These are phyloP conservation scores for Quercus rubra DNA, from an alignment of 306 rosid genomes.

Conservation along the genomic window DNA sequence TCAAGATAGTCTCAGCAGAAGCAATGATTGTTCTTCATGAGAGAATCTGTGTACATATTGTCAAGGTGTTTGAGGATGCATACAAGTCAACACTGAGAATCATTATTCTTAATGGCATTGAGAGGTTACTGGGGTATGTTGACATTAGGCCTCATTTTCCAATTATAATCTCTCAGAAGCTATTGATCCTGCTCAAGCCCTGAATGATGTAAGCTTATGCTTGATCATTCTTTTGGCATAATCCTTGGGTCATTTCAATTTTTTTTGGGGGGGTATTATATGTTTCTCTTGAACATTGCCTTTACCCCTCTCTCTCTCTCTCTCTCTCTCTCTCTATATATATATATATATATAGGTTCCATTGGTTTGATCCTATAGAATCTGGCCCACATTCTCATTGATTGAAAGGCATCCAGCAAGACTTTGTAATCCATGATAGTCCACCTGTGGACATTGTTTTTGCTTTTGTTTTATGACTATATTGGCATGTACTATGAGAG, in stretches of 20 bases:
- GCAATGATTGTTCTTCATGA: constrained; percentile 92
- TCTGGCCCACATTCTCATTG: no score
- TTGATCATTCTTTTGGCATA: constrained; percentile 1
- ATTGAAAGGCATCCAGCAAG: no score
- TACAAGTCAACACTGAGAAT: constrained; percentile 94
- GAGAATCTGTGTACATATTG: constrained; percentile 79
- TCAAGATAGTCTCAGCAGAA: constrained; percentile 57
- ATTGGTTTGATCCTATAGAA: no score
- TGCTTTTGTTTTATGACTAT: no score
- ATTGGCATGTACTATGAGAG: no score
- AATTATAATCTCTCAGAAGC: no score
- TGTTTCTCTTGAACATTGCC: background rate
- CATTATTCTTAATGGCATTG: constrained; percentile 86
- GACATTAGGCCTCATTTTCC: constrained; percentile 49
- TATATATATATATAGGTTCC: background rate
- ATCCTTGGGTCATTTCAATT: background rate
- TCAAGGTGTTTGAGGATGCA: constrained; percentile 98
- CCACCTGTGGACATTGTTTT: no score
- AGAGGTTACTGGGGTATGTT: constrained; percentile 89
- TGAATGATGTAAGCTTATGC: constrained; percentile 57
- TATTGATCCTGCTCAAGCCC: background rate
- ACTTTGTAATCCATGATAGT: no score
- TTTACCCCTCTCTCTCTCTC: background rate
- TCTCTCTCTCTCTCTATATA: no score
- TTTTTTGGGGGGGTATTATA: background rate